Base-by-base conservation (phyloP, 75 land plant species). In the Picea glauca region DNA sequence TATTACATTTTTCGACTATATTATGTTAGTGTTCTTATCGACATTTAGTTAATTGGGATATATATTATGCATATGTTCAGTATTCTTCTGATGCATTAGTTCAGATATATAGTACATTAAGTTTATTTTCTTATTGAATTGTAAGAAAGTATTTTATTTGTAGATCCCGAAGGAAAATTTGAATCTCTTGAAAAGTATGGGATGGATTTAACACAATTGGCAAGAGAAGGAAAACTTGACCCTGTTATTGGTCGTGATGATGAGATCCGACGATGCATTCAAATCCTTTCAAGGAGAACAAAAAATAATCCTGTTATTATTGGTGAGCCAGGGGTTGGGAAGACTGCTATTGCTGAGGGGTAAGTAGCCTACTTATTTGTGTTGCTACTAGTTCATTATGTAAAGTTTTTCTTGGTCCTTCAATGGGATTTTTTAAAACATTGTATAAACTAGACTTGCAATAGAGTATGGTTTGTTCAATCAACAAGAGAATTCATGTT, bases 341-440 rank as follows among this genome's bases (percentile, higher is more conserved):
- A 94, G 81, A 94, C 97, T 87, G 97, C 97, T 14, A 89, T 94
- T 60, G 91, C 89, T 78, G 97, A 94, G 83, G 97, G 97, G 97
- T 94, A 50, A 50, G 56, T 50, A 50, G 56, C 56, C 56, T 9
- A 50, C 12, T 50, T 50, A 50, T 50, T 50, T 50, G 1, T 9
- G 2, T 50, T 9, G 11, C 12, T 9, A 50, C 12, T 9, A 50
- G 56, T 50, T 8, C 56, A 50, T 1, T 11, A 50, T 50, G 56
- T 9, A 50, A 50, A 50, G 56, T 9, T 50, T 50, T 50, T 50
- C 12, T 1, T 50, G 56, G 11, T 50, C 56, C 12, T 50, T 50
- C 12, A 9, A 50, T 50, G 56, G 11, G 56, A 1, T 50, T 50
- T 50, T 7, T 50, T 50, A 9, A 50, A 50, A 23, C 9, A 30